Evolutionary conservation across 2,329 filamentous ascomycete genomes (phyloP).

Genomic region (Pseudohalonectria lignicola): DNA sequence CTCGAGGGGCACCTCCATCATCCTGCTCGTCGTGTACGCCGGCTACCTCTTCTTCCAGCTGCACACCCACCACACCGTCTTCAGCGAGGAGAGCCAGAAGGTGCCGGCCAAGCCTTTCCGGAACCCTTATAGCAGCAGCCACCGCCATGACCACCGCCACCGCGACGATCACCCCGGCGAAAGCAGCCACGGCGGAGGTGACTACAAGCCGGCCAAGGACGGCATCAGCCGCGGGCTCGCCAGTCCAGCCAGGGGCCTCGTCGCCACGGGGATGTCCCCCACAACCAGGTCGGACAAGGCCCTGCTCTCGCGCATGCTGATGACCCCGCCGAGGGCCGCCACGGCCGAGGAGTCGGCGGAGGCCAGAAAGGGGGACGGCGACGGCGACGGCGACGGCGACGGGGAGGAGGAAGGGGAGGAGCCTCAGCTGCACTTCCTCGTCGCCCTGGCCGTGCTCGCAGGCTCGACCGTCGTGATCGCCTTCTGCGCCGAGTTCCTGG

Average conservation of each 20-base stretch:
- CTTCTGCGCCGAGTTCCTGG: conserved; percentile 64
- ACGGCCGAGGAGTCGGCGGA: background rate
- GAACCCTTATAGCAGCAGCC: conserved; percentile 12
- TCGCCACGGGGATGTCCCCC: conserved; percentile 20
- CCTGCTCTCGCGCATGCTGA: conserved; percentile 31
- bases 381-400: conserved; percentile 24
- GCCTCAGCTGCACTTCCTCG: conserved; percentile 60
- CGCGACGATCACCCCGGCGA: conserved; percentile 14
- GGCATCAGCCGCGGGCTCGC: conserved; percentile 1
- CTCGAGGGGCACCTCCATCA: conserved; percentile 65
- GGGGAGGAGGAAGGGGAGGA: conserved; percentile 63
- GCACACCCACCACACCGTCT: conserved; percentile 70
- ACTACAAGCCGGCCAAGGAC: conserved; percentile 22
- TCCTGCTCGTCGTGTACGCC: conserved; percentile 73
- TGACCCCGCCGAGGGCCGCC: conserved; percentile 21
- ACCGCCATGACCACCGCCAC: no score
- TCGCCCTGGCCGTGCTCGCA: conserved; percentile 61
- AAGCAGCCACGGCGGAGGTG: conserved; percentile 20
- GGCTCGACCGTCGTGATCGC: conserved; percentile 71
- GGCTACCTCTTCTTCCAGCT: conserved; percentile 87
- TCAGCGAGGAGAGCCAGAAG: conserved; percentile 71
- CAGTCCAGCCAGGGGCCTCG: conserved; percentile 15
- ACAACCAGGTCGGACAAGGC: conserved; percentile 20
- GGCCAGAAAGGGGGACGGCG: conserved; percentile 4
- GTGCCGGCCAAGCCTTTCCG: conserved; percentile 47